Percentiles rank a stretch among this genome's conserved stretches.
Evolutionary conservation across 2,329 filamentous ascomycete genomes (phyloP).

Genomic region (Biscogniauxia mediterranea): DNA sequence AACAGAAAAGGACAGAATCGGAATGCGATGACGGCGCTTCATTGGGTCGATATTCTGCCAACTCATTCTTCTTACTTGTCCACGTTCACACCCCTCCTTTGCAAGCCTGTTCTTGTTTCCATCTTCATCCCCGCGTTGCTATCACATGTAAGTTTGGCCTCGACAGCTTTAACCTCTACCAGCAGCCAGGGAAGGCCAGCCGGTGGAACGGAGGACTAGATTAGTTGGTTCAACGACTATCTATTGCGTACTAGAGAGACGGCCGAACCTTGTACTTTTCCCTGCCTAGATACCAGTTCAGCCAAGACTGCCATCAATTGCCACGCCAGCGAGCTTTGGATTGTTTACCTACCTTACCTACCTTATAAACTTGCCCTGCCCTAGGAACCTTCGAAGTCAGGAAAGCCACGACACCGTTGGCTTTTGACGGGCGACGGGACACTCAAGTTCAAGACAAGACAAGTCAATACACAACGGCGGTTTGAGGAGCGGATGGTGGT

Average conservation of each 20-base stretch:
- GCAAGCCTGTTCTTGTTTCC: too few species aligned
- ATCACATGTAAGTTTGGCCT: constrained; percentile 21
- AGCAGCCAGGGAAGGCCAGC: background rate
- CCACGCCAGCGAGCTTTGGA: background rate
- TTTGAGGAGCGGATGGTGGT: too few species aligned
- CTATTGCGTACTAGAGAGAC: background rate
- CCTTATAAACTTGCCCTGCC: background rate
- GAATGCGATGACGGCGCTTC: background rate
- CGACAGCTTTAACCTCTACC: constrained; percentile 13
- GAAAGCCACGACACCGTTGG: too few species aligned
- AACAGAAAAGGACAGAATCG: background rate
- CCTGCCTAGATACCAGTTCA: background rate
- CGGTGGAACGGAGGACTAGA: too few species aligned
- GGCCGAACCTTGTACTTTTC: background rate
- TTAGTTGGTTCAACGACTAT: background rate
- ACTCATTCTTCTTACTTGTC: background rate
- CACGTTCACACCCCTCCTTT: too few species aligned
- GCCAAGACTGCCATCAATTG: background rate
- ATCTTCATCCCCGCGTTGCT: constrained; percentile 10
- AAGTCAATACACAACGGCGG: too few species aligned
- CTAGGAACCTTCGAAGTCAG: background rate
- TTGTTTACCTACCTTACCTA: background rate
- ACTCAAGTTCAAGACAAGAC: too few species aligned
- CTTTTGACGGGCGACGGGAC: too few species aligned
- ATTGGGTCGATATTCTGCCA: background rate